A percentile compares a stretch with the other conserved stretches of the same genome.
These are phyloP conservation scores for Cyphellophora attinorum DNA, from an alignment of 2,329 filamentous ascomycete species.

Conservation along the genomic window DNA sequence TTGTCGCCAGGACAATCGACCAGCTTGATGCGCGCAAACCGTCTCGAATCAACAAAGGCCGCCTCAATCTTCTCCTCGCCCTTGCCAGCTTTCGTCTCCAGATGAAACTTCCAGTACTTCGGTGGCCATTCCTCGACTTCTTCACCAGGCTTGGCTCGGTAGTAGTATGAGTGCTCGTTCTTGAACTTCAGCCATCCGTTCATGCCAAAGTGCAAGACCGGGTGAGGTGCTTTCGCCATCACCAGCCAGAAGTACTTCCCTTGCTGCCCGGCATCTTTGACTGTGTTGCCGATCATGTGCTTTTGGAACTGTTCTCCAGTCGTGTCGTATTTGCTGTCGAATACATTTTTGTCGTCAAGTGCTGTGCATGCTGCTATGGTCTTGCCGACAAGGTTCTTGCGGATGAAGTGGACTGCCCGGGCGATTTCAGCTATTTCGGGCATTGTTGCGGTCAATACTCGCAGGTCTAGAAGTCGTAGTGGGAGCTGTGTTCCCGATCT, in stretches of 20 bases:
- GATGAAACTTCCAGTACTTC: conserved; percentile 75
- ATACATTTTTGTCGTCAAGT: conserved; percentile 73
- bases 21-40: conserved; percentile 70
- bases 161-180: conserved; percentile 68
- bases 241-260: conserved; percentile 97
- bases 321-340: conserved; percentile 76
- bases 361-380: conserved; percentile 61
- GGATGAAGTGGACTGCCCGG: conserved; percentile 76
- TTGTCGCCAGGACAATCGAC: conserved; percentile 69
- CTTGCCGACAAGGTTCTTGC: conserved; percentile 74
- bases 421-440: conserved; percentile 56
- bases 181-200: conserved; percentile 81
- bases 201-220: conserved; percentile 78
- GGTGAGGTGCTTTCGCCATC: conserved; percentile 68
- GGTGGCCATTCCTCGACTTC: conserved; percentile 69
- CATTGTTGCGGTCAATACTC: too few relatives aligned
- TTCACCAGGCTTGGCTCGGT: conserved; percentile 51
- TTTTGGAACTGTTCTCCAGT: conserved; percentile 64
- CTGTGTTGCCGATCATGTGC: conserved; percentile 65
- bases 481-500: too few relatives aligned
- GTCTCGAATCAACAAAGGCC: conserved; percentile 75
- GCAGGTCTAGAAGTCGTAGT: too few relatives aligned
- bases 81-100: conserved; percentile 52
- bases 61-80: conserved; percentile 49
- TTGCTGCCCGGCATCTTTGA: conserved; percentile 65